These are phyloP conservation scores for Parsonsia alboflavescens DNA, from an alignment of 257 asterid genomes.

Conservation along the genomic window DNA sequence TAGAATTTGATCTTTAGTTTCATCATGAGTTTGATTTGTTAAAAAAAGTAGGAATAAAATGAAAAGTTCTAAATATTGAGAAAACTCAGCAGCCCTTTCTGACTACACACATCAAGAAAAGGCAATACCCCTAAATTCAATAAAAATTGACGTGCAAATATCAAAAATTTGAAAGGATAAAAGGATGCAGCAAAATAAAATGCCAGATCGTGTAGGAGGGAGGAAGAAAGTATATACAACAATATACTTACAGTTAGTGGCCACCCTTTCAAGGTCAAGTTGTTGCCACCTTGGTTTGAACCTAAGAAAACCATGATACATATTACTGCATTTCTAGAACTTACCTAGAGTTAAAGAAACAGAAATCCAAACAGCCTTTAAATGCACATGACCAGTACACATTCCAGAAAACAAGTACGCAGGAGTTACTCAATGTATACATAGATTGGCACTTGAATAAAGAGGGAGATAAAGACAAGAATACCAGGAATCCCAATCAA, in stretches of 20 bases:
- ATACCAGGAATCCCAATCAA: constrained; percentile 87
- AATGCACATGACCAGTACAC: background rate
- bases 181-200: background rate
- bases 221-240: background rate
- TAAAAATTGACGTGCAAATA: background rate
- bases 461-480: background rate
- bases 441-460: background rate
- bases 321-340: constrained; percentile 8
- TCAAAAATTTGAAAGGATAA: background rate
- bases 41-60: background rate
- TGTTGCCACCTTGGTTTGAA: constrained; percentile 91
- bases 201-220: background rate
- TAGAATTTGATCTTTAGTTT: background rate
- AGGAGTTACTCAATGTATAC: background rate
- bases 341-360: background rate
- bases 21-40: background rate
- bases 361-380: background rate
- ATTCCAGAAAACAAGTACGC: background rate
- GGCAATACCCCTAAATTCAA: background rate
- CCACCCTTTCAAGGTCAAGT: constrained; percentile 97
- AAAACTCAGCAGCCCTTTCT: background rate
- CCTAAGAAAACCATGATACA: constrained; percentile 46
- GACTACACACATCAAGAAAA: background rate
- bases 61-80: background rate
- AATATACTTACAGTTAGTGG: constrained; percentile 82